A percentile compares a stretch with the other conserved stretches of the same genome.
Conservation (phyloP, 2,329 filamentous ascomycete species). For the Fusarium hainanense region DNA sequence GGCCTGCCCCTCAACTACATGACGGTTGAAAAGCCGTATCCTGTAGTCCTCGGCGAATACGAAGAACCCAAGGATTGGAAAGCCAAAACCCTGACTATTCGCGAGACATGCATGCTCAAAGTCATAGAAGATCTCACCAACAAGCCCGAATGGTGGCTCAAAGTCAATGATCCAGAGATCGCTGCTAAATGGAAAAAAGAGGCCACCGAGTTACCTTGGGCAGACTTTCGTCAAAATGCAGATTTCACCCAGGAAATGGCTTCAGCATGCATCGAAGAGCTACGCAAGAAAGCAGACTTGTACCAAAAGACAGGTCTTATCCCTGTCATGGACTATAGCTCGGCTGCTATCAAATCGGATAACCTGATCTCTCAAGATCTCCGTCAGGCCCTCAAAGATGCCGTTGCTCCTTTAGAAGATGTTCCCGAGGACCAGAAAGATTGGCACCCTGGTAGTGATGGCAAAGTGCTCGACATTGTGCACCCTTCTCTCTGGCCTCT, state of each 20-base stretch:
- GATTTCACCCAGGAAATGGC: not conserved
- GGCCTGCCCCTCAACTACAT: constrained; percentile 40
- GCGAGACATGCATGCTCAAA: constrained; percentile 50
- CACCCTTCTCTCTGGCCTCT: constrained; percentile 44
- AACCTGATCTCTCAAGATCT: constrained; percentile 42
- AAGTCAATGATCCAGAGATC: constrained; percentile 46
- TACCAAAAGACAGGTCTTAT: constrained; percentile 50
- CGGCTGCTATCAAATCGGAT: constrained; percentile 53
- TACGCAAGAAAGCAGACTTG: constrained; percentile 49
- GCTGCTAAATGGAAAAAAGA: constrained; percentile 47
- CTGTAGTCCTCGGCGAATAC: constrained; percentile 27
- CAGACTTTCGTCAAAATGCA: constrained; percentile 28
- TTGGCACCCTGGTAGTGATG: constrained; percentile 38
- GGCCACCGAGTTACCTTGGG: constrained; percentile 48
- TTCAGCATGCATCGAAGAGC: constrained; percentile 46
- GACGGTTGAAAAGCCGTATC: constrained; percentile 30
- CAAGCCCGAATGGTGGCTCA: constrained; percentile 52
- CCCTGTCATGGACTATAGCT: constrained; percentile 49
- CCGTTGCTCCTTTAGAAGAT: constrained; percentile 61
- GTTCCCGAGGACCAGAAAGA: constrained; percentile 58
- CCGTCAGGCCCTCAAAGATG: constrained; percentile 53
- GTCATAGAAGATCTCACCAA: constrained; percentile 50
- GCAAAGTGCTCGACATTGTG: constrained; percentile 36
- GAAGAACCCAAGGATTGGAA: constrained; percentile 26
- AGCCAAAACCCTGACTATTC: constrained; percentile 45